Base-by-base conservation (phyloP, 2,329 filamentous ascomycete species). In the Alternaria incomplexa region DNA sequence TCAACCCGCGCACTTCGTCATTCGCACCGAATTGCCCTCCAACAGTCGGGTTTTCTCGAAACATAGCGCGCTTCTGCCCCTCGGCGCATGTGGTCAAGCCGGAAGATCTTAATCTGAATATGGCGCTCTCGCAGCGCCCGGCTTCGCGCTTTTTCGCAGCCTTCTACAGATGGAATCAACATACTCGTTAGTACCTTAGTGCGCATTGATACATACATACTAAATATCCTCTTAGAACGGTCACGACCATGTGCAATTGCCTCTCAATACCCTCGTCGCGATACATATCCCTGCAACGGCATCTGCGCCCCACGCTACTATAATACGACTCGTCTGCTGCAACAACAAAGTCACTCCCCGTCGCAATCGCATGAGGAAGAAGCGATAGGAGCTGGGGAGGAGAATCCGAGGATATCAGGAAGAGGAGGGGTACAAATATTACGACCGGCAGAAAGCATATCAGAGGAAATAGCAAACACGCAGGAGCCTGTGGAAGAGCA, bases 141-240 rank as follows among this genome's bases (percentile, higher is more conserved):
- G 62, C 71, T 15, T 61, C 64, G 44, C 79, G 78, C 69, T 84
- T 84, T 73, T 83, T 82, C 70, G 73, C 74, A 12, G 77, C 77
- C 55, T 84, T 84, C 67, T 83, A 83, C 71, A 74, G 73, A 69
- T 84, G 81, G 82, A 80, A 66, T 58, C 58, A 69, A 40, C 65
- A 69, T 48, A 68, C 70, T 28, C 68, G 76, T 79, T 52, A 52
- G 48, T 52, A 1, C 15, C n/a, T 30, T 6, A 15, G 4, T n/a
- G 15, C 6, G 48, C 20, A 52, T 23, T 36, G 36, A 1, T 52
- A 52, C 48, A 9, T 40, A n/a, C 15, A 23, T 52, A 22, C 48
- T 52, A 3, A 52, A n/a, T 52, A 5, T 36, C 26, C 22, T 36
- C 32, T 17, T 23, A 74, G 71, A 71, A 57, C 61, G 51, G 23